Evolutionary conservation across 2,329 filamentous ascomycete species (phyloP), one percentile per base, ranked within the genome.

Genomic region (Beauveria caledonica): DNA sequence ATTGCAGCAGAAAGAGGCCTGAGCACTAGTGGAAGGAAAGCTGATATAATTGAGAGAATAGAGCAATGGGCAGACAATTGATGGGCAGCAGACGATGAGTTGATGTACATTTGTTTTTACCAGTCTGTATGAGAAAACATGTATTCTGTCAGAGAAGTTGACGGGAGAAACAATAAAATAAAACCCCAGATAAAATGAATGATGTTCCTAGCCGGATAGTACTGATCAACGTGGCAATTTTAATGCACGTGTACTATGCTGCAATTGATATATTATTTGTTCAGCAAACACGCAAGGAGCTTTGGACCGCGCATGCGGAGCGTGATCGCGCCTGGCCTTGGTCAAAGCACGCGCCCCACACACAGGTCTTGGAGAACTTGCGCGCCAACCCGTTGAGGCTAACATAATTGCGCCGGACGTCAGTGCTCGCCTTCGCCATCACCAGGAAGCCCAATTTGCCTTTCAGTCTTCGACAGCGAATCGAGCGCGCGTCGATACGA

Each of bases 21-120:
- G 42, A 79, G 77, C 36, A 75, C 76, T 0, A 68, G 74, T 8
- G 83, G 83, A 0, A 75, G 76, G 66, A 86, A 86, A 71, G 75
- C 76, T 2, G 80, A 82, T 2, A 67, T 86, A 52, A 66, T 84
- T 5, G 82, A 85, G 63, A 77, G 78, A 62, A 68, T 86, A 40
- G 82, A 84, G 68, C 72, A 81, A 62, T 85, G 81, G 81, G 71
- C 80, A 59, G 73, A 76, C 49, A 80, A 79, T 21, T 49, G 27
- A 58, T 52, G n/a, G 25, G 25, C 25, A 29, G 13, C 25, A 13
- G 8, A 39, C 3, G 7, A 46, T 15, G n/a, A 3, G 40, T 44
- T n/a, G 15, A 21, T 11, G 8, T 44, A 19, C n/a, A 6, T 9
- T 17, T 11, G 13, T 23, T 25, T 6, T 10, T 21, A 7, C 11